Conservation (phyloP, 139 green algal species). For the Astrephomene gubernaculifera region DNA sequence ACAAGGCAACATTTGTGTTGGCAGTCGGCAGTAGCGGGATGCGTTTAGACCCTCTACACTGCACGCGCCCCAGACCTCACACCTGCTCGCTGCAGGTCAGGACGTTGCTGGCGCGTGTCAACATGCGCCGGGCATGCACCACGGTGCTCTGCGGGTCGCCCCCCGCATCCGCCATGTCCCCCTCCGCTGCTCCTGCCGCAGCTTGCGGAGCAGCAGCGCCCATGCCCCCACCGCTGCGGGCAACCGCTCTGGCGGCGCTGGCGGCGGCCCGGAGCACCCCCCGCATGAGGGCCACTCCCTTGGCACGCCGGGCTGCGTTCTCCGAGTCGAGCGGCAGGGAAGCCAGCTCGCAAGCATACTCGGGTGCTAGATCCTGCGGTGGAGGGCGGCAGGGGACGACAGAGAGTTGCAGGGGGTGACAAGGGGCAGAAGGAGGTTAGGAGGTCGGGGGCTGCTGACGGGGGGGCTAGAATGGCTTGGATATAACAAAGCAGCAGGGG, state of each 20-base stretch:
- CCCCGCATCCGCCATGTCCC: neutral
- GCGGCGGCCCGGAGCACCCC: constrained; percentile 1
- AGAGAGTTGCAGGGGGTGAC: too few species aligned
- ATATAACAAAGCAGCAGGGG: too few species aligned
- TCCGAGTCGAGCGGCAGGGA: constrained; percentile 43
- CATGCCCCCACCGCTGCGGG: neutral
- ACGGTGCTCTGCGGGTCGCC: neutral
- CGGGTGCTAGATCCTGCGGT: constrained; percentile 50
- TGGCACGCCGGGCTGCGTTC: constrained; percentile 16
- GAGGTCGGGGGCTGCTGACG: too few species aligned
- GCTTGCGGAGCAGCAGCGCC: too few species aligned
- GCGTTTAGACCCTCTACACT: too few species aligned
- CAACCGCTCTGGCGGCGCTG: neutral
- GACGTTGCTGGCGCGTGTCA: constrained; percentile 10
- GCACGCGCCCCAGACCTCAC: too few species aligned
- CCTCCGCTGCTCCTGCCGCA: too few species aligned
- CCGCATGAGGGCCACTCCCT: constrained; percentile 37
- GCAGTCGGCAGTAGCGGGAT: too few species aligned
- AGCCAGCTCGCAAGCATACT: constrained; percentile 55
- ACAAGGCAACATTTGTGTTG: too few species aligned
- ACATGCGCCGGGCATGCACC: neutral
- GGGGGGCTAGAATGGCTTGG: too few species aligned
- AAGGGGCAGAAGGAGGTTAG: too few species aligned
- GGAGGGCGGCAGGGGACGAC: neutral
- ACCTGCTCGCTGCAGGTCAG: constrained; percentile 49